phyloP scores from a whole-genome alignment of 1,139 yeast species.

The Protomyces macrosporus region DNA sequence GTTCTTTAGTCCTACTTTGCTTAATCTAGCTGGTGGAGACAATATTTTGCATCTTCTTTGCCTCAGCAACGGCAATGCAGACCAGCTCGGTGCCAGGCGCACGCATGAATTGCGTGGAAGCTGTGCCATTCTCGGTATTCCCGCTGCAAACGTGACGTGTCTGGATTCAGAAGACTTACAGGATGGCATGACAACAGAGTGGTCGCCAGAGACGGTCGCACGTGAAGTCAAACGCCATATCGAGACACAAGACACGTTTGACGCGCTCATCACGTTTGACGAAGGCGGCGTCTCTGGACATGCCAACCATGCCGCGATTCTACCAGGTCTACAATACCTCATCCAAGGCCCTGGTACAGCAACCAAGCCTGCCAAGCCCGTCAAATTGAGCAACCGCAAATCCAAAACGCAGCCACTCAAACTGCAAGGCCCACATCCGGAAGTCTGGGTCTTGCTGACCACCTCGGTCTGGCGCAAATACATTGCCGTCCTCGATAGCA shows the following conservation, averaged over 20 bases:
- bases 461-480: conserved; percentile 42
- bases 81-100: conserved; percentile 64
- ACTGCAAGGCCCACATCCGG: not conserved
- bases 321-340: conserved; percentile 27
- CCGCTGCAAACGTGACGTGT: conserved; percentile 45
- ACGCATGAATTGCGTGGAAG: conserved; percentile 55
- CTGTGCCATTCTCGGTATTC: conserved; percentile 55
- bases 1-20: conserved; percentile 83
- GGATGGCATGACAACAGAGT: conserved; percentile 68
- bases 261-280: conserved; percentile 67
- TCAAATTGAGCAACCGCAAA: not conserved
- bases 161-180: conserved; percentile 49
- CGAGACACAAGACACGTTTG: not conserved
- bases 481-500: conserved; percentile 37
- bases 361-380: not conserved
- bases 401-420: not conserved
- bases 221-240: conserved; percentile 3
- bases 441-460: conserved; percentile 38
- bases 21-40: not conserved
- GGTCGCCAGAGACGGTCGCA: conserved; percentile 52
- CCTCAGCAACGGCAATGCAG: conserved; percentile 71
- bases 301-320: conserved; percentile 65
- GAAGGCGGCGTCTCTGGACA: conserved; percentile 76
- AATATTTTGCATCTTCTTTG: conserved; percentile 44
- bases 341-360: conserved; percentile 30